Conservation (phyloP, 768 basidiomycete genomes). For the Cantharellus anzutake region DNA sequence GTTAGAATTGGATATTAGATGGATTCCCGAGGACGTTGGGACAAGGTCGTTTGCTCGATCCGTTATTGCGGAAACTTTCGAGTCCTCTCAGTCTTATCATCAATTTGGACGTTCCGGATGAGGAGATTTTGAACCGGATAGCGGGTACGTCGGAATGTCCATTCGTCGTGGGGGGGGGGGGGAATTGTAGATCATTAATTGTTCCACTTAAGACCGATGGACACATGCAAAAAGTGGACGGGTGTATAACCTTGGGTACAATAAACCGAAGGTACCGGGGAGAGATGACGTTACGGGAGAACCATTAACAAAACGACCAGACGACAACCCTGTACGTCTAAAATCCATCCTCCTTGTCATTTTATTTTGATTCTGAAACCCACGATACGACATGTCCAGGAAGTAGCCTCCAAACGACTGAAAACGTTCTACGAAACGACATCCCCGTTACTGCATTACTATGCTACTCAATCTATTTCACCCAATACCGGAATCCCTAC, state of each 20-base stretch:
- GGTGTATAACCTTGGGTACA: slow-evolving; percentile 80
- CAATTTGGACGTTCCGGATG: slow-evolving; percentile 76
- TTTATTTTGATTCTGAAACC: background rate
- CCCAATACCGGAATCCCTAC: slow-evolving; percentile 5
- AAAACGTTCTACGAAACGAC: slow-evolving; percentile 62
- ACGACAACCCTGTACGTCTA: slow-evolving; percentile 64
- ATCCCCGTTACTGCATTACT: slow-evolving; percentile 63
- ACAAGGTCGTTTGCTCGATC: slow-evolving; percentile 67
- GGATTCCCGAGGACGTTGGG: slow-evolving; percentile 79
- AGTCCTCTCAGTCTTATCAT: slow-evolving; percentile 62
- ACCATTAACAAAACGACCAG: slow-evolving; percentile 67
- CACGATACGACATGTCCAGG: slow-evolving; percentile 24
- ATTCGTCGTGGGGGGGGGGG: background rate
- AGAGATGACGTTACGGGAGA: slow-evolving; percentile 78
- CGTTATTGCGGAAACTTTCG: slow-evolving; percentile 38
- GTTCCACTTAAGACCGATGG: slow-evolving; percentile 44
- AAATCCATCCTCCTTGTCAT: background rate
- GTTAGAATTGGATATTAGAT: slow-evolving; percentile 77
- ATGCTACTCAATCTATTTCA: slow-evolving; percentile 12
- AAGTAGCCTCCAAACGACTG: slow-evolving; percentile 59
- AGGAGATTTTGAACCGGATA: slow-evolving; percentile 68
- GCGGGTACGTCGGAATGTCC: slow-evolving; percentile 20
- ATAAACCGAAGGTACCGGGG: slow-evolving; percentile 60
- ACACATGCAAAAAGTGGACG: slow-evolving; percentile 75
- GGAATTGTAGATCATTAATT: background rate